phyloP scores from a whole-genome alignment of 2,329 filamentous ascomycete genomes.

The Verruconis gallopava region DNA sequence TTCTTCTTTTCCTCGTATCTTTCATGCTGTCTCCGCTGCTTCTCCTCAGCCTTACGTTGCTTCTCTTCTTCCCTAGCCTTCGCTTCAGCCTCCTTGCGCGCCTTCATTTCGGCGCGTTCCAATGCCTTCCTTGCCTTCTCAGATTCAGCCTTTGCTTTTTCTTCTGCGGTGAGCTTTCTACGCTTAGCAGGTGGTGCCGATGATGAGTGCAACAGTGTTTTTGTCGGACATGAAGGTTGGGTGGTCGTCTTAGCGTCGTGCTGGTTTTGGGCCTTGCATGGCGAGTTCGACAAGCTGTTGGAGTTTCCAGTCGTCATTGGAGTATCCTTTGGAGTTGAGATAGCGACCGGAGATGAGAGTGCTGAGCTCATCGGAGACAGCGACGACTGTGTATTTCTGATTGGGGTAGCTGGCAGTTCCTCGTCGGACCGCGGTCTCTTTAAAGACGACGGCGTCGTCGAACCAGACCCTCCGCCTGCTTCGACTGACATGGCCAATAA shows the following conservation, averaged over 20 bases:
- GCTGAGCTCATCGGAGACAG: constrained; percentile 1
- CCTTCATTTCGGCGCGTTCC: constrained; percentile 16
- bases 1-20: constrained; percentile 25
- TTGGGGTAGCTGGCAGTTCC: background rate
- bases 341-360: background rate
- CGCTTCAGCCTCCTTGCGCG: constrained; percentile 11
- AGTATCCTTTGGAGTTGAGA: background rate
- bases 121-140: constrained; percentile 19
- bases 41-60: constrained; percentile 17
- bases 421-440: constrained; percentile 4
- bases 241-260: background rate
- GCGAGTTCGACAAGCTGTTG: background rate
- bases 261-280: background rate
- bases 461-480: background rate
- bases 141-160: constrained; percentile 22
- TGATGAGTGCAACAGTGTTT: background rate
- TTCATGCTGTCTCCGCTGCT: too few species aligned
- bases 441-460: background rate
- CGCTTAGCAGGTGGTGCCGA: constrained; percentile 27
- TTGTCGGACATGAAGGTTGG: background rate
- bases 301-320: background rate
- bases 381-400: background rate
- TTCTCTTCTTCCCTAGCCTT: constrained; percentile 27
- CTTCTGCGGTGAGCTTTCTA: constrained; percentile 28
- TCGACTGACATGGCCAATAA: background rate